Conservation (phyloP, 345 rosid species). For the Nasturtium officinale region DNA sequence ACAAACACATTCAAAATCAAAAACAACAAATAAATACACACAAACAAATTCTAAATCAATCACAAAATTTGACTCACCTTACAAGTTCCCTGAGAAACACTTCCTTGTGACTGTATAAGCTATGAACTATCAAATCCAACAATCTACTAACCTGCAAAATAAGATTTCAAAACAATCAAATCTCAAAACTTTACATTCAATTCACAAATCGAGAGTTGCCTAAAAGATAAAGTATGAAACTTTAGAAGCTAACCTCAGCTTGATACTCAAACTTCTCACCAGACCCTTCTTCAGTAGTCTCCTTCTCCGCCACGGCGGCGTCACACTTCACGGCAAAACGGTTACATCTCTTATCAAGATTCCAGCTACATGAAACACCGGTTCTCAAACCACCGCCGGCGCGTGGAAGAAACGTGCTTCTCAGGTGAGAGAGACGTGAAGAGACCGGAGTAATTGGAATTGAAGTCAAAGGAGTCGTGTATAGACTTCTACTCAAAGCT, state of each 20-base stretch:
- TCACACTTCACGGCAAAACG: slow-evolving; percentile 63
- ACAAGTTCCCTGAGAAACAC: slow-evolving; percentile 93
- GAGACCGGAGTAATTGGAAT: slow-evolving; percentile 55
- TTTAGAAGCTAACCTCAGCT: slow-evolving; percentile 76
- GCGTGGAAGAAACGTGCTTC: slow-evolving; percentile 54
- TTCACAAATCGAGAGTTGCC: neutral
- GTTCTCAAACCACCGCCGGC: slow-evolving; percentile 45
- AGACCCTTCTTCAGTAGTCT: slow-evolving; percentile 65
- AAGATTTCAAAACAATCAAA: neutral
- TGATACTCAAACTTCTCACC: slow-evolving; percentile 97
- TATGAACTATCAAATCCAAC: slow-evolving; percentile 83
- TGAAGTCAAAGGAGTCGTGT: slow-evolving; percentile 50
- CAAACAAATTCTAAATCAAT: neutral
- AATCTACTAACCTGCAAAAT: slow-evolving; percentile 79
- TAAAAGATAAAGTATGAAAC: slow-evolving; percentile 9
- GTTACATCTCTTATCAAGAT: slow-evolving; percentile 51
- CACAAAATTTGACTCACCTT: slow-evolving; percentile 53
- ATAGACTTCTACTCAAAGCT: slow-evolving; percentile 64
- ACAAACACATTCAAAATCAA: slow-evolving; percentile 33
- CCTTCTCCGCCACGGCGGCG: slow-evolving; percentile 88
- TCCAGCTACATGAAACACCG: slow-evolving; percentile 60
- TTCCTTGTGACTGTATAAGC: slow-evolving; percentile 80
- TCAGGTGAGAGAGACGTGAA: slow-evolving; percentile 45
- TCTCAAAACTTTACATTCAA: neutral
- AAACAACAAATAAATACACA: neutral